These are phyloP conservation scores for Avena insularis DNA, from an alignment of 176 grass and related monocot genomes.

Conservation along the genomic window DNA sequence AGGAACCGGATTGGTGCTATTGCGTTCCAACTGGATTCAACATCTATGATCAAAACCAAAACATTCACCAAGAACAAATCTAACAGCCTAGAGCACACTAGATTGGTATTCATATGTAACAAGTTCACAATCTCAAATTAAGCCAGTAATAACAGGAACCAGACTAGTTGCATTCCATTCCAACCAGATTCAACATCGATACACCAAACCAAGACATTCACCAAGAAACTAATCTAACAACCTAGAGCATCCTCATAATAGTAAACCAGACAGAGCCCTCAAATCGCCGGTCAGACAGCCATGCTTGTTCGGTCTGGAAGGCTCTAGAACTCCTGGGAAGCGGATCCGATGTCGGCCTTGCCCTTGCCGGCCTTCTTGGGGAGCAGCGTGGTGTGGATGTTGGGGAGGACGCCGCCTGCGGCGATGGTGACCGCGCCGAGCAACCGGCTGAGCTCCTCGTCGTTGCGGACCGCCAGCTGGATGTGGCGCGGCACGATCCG, in stretches of 20 bases:
- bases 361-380: constrained; percentile 62
- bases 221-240: constrained; percentile 4
- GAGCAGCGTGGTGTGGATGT: constrained; percentile 54
- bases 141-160: background rate
- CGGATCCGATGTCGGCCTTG: constrained; percentile 58
- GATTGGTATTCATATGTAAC: too few species aligned
- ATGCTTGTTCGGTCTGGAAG: background rate
- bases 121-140: too few species aligned
- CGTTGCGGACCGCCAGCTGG: constrained; percentile 69
- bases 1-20: too few species aligned
- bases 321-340: constrained; percentile 62
- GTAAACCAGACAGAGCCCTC: background rate
- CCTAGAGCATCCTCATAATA: background rate
- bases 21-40: too few species aligned
- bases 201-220: background rate
- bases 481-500: constrained; percentile 71
- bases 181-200: constrained; percentile 18
- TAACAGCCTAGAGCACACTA: background rate
- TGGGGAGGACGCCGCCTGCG: constrained; percentile 58
- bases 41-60: too few species aligned
- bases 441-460: constrained; percentile 64
- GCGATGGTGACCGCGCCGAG: constrained; percentile 55
- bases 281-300: background rate
- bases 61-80: background rate
- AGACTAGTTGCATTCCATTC: constrained; percentile 20